Base-by-base conservation (phyloP, 2,329 filamentous ascomycete species). In the Colletotrichum caudatum region DNA sequence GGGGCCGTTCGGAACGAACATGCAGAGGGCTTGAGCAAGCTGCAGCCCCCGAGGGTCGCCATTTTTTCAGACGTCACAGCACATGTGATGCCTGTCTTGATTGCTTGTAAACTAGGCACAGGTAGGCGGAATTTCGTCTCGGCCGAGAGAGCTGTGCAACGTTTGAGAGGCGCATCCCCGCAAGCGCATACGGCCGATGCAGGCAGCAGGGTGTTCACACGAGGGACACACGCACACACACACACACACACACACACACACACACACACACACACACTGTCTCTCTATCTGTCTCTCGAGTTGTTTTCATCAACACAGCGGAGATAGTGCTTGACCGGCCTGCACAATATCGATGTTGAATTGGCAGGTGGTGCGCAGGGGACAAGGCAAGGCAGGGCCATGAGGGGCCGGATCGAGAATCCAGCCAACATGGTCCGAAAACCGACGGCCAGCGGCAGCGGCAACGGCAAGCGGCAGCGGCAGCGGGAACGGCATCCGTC, bases 111-210 rank as follows among this genome's bases (percentile, higher is more conserved):
- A 29, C 29, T 16, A 44, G 23, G n/a, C 35, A 71, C 51, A 63
- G 26, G 56, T 39, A 50, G 54, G 48, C 54, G 69, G 65, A 64
- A 72, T 60, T 59, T 56, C 65, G 53, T 72, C 65, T 72, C 69
- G 69, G 69, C 69, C 69, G 69, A 72, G 69, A 72, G 69, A 72
- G 46, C 53, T 50, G 69, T 69, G 65, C 59, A 39, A 57, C 65
- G 59, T 64, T 64, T 60, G 69, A 64, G 69, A 39, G 18, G 59
- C 48, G 37, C 69, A 59, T 59, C 54, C 39, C 68, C 69, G 37
- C 59, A 69, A 41, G 29, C 29, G 35, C 69, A 59, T 69, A 69
- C 65, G 65, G 69, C 69, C 69, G 65, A 65, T 69, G 54, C 53
- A 64, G 39, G 48, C 59, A 69, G 23, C 33, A 44, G 41, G 41